Evolutionary conservation across 1,284 basidiomycete genomes (phyloP).

Genomic region (Takashimella tepidaria): DNA sequence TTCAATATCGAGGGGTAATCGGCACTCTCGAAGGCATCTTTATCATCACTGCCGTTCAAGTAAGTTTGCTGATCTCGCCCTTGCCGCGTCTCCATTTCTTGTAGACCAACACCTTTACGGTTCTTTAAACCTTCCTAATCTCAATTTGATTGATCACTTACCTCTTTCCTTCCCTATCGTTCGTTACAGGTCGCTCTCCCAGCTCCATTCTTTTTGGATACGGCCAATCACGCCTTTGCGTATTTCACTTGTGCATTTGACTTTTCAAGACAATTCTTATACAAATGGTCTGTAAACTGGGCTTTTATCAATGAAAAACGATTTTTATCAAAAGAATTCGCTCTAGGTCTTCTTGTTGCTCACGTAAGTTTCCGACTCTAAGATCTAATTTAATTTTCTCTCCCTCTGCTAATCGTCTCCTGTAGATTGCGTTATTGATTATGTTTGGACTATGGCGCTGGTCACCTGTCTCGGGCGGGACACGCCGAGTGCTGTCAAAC

Average conservation of each 20-base stretch:
- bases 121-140: too few species aligned
- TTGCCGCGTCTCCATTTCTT: background rate
- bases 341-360: slow-evolving; percentile 59
- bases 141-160: too few species aligned
- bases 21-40: slow-evolving; percentile 56
- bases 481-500: slow-evolving; percentile 54
- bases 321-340: slow-evolving; percentile 66
- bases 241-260: slow-evolving; percentile 82
- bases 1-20: slow-evolving; percentile 65
- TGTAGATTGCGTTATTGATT: too few species aligned
- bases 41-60: slow-evolving; percentile 53
- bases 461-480: slow-evolving; percentile 62
- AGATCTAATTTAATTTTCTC: too few species aligned
- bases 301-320: slow-evolving; percentile 69
- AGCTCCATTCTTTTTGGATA: slow-evolving; percentile 60
- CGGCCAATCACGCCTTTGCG: slow-evolving; percentile 31
- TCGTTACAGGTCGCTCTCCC: slow-evolving; percentile 62
- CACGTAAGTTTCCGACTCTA: slow-evolving; percentile 52
- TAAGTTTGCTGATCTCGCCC: slow-evolving; percentile 15
- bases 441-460: slow-evolving; percentile 73
- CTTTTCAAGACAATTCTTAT: slow-evolving; percentile 81
- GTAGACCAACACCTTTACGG: too few species aligned
- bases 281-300: slow-evolving; percentile 99
- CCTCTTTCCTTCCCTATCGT: background rate
- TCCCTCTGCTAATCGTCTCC: slow-evolving; percentile 53